These are phyloP conservation scores for Kickxella alabastrina DNA, from an alignment of 192 early-diverging fungal species.

Conservation along the genomic window DNA sequence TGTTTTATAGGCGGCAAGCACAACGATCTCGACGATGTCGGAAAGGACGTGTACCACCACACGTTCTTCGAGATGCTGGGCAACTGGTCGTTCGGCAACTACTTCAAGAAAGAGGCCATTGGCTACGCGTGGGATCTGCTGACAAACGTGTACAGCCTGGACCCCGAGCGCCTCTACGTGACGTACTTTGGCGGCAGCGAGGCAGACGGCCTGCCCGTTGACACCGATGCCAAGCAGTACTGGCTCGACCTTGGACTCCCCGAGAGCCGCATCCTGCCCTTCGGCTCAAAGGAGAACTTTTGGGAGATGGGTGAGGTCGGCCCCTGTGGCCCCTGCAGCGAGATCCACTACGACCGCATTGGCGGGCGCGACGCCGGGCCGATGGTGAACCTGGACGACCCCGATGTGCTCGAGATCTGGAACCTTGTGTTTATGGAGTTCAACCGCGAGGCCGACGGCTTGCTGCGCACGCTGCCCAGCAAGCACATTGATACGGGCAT, in stretches of 20 bases:
- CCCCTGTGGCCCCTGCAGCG: slow-evolving; percentile 96
- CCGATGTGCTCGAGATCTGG: slow-evolving; percentile 98
- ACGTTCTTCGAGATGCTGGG: slow-evolving; percentile 99
- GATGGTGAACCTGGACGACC: slow-evolving; percentile 96
- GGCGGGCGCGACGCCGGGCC: slow-evolving; percentile 84
- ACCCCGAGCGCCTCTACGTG: slow-evolving; percentile 88
- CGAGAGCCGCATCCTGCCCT: slow-evolving; percentile 79
- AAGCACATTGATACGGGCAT: slow-evolving; percentile 98
- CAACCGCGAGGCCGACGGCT: slow-evolving; percentile 91
- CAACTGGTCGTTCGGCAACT: slow-evolving; percentile 99
- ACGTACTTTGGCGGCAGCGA: slow-evolving; percentile 95
- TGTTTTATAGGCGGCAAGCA: slow-evolving; percentile 76
- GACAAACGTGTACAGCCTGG: slow-evolving; percentile 77
- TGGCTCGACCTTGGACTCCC: slow-evolving; percentile 89
- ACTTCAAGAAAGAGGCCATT: slow-evolving; percentile 97
- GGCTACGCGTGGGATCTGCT: slow-evolving; percentile 88
- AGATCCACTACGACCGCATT: slow-evolving; percentile 97
- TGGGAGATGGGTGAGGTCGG: slow-evolving; percentile 99
- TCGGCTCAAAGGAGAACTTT: slow-evolving; percentile 93
- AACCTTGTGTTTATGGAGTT: slow-evolving; percentile 99
- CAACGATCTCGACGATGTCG: slow-evolving; percentile 98
- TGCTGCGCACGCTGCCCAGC: slow-evolving; percentile 82
- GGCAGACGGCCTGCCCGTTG: slow-evolving; percentile 71
- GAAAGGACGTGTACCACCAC: slow-evolving; percentile 97
- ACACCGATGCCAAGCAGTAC: slow-evolving; percentile 85